phyloP scores from a whole-genome alignment of 2,329 filamentous ascomycete species.

The Colletotrichum coccodes region DNA sequence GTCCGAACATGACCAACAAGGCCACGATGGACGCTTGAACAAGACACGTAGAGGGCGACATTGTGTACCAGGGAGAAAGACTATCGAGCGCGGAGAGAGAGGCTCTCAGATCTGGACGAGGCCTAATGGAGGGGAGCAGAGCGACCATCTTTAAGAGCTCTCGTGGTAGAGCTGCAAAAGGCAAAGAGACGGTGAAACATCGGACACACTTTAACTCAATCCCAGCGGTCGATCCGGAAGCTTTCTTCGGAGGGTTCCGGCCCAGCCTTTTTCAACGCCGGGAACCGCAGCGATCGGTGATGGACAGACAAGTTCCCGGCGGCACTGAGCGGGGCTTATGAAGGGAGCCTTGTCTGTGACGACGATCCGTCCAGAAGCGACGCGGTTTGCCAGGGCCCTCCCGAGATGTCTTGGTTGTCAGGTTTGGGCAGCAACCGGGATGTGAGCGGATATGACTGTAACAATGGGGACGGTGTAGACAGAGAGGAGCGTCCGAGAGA shows the following conservation, averaged over 20 bases:
- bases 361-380: constrained; percentile 23
- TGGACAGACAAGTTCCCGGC: constrained; percentile 6
- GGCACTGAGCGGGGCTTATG: constrained; percentile 1
- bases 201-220: background rate
- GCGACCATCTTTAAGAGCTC: constrained; percentile 29
- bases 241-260: background rate
- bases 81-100: background rate
- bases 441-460: constrained; percentile 7
- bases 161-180: background rate
- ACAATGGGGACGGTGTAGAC: constrained; percentile 1
- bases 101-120: background rate
- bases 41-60: constrained; percentile 24
- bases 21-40: constrained; percentile 26
- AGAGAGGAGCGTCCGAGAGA: background rate
- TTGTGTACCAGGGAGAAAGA: constrained; percentile 21
- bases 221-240: constrained; percentile 15
- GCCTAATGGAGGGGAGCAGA: constrained; percentile 19
- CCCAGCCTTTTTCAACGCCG: constrained; percentile 8
- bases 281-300: constrained; percentile 25
- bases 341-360: background rate
- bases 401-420: constrained; percentile 15
- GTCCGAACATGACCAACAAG: constrained; percentile 20
- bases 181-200: constrained; percentile 14
- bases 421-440: background rate
- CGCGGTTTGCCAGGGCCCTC: constrained; percentile 6